A percentile compares a stretch with the other conserved stretches of the same genome.
Evolutionary conservation across 768 basidiomycete genomes (phyloP).

Genomic region (Coprinopsis cinerea): DNA sequence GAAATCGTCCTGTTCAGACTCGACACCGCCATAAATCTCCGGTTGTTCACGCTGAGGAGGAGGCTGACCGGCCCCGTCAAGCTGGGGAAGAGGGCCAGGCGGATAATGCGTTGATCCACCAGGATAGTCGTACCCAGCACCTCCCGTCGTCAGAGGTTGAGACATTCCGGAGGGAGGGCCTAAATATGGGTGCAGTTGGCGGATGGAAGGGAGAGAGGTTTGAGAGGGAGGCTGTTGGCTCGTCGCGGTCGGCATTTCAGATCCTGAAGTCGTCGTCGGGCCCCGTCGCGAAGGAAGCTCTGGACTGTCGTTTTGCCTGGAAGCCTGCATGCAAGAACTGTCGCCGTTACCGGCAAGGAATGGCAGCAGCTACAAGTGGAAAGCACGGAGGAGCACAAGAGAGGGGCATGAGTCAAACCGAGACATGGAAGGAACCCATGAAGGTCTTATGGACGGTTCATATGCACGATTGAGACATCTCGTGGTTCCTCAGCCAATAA

Average conservation of each 20-base stretch:
- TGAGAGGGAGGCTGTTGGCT: slow-evolving; percentile 20
- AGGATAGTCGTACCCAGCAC: background rate
- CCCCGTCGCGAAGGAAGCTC: slow-evolving; percentile 14
- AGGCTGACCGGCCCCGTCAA: background rate
- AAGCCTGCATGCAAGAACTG: slow-evolving; percentile 9
- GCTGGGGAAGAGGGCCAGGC: slow-evolving; percentile 8
- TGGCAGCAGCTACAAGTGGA: slow-evolving; percentile 20
- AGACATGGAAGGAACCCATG: slow-evolving; percentile 20
- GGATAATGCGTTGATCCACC: slow-evolving; percentile 10
- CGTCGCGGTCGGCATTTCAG: slow-evolving; percentile 17
- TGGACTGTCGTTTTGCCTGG: slow-evolving; percentile 2
- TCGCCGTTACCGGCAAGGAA: slow-evolving; percentile 20
- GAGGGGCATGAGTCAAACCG: slow-evolving; percentile 20
- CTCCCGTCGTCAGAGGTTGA: slow-evolving; percentile 9
- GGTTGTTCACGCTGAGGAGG: slow-evolving; percentile 22
- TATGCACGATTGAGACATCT: slow-evolving; percentile 23
- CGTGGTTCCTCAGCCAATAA: slow-evolving; percentile 25
- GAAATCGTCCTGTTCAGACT: slow-evolving; percentile 55
- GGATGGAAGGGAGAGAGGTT: slow-evolving; percentile 57
- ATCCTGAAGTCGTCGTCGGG: slow-evolving; percentile 17
- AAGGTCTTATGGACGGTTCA: slow-evolving; percentile 28
- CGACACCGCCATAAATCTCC: slow-evolving; percentile 31
- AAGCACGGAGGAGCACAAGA: slow-evolving; percentile 16
- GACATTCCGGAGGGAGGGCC: slow-evolving; percentile 34
- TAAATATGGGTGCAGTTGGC: slow-evolving; percentile 60